Base-by-base conservation (phyloP, 2,329 filamentous ascomycete species). In the Hymenoscyphus infarciens region DNA sequence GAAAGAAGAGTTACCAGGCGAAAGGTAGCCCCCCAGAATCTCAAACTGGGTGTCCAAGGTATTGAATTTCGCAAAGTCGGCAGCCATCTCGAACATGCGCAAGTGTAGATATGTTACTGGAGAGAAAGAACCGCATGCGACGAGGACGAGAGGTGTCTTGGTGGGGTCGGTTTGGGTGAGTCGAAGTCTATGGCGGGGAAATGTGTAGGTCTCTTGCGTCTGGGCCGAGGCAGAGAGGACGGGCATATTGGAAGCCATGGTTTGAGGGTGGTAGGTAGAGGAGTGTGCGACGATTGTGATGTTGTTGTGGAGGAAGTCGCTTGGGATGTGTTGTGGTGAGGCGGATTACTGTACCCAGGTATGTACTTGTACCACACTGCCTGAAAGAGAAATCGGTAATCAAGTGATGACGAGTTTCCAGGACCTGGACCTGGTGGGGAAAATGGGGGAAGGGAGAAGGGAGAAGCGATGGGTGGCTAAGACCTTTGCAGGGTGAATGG, bases 41-140 rank as follows among this genome's bases (percentile, higher is more conserved):
- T 97, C 92, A 74, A 90, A 97, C 60, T 90, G 80, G 27, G 86
- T 87, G 74, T 86, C 87, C 45, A 52, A 52, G 19, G 45, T 52
- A 52, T 52, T 52, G 75, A 89, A 88, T 67, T 87, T 87, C 69
- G 87, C 87, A 76, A 89, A 93, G 76, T 95, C 90, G 45, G 52
- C 33, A 42, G 90, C 90, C 86, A 96, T 92, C 72, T 92, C 89
- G 73, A 95, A 94, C 89, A 96, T 94, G 74, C 90, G 87, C 66
- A 95, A 79, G 74, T 94, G 90, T 31, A 92, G 81, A 72, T 89
- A 90, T 6, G 88, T 90, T 57, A 89, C 85, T 19, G 89, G 90
- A 0, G 87, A 90, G 77, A 92, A 93, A 71, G 82, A 85, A 58
- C 85, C 87, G 70, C 87, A 89, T 56, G 87, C 87, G 59, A 89